A percentile compares a stretch with the other conserved stretches of the same genome.
Evolutionary conservation across 805 yeast species (phyloP).

Genomic region (Candida morakotiae): DNA sequence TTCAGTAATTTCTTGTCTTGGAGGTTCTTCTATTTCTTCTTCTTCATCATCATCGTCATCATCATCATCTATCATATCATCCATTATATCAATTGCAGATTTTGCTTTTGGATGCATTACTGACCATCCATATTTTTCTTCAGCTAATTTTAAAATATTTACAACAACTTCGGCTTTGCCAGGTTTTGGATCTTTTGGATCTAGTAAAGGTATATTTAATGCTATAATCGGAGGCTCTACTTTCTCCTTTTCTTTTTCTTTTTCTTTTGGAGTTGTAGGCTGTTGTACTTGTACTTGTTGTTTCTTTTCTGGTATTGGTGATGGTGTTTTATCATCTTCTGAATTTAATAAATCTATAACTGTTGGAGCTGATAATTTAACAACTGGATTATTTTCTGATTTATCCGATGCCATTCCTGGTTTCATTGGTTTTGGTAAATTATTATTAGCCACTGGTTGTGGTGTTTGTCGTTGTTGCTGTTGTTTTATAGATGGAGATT

Average conservation of each 20-base stretch:
- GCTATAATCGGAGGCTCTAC: constrained; percentile 47
- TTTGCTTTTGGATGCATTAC: constrained; percentile 64
- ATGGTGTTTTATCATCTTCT: constrained; percentile 9
- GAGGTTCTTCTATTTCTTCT: constrained; percentile 9
- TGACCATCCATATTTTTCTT: constrained; percentile 81
- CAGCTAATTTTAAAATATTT: constrained; percentile 70
- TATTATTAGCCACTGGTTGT: constrained; percentile 7
- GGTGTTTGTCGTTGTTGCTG: constrained; percentile 8
- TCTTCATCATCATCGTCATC: constrained; percentile 23
- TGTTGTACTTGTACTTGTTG: constrained; percentile 12
- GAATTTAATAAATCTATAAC: constrained; percentile 15
- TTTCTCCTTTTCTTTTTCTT: constrained; percentile 17
- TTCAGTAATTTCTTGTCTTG: constrained; percentile 26
- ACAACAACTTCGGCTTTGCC: constrained; percentile 63
- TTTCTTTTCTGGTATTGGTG: constrained; percentile 9
- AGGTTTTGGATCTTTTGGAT: constrained; percentile 44
- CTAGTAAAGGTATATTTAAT: constrained; percentile 48
- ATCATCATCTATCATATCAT: constrained; percentile 28
- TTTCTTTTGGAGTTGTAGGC: constrained; percentile 9
- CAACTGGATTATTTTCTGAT: constrained; percentile 10
- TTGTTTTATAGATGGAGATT: constrained; percentile 1
- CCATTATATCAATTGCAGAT: constrained; percentile 51
- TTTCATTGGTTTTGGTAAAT: constrained; percentile 7
- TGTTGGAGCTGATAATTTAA: constrained; percentile 19
- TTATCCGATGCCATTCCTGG: constrained; percentile 18